Evolutionary conservation across 2,329 filamentous ascomycete genomes (phyloP).

Genomic region (Hymenoscyphus fraxineus): DNA sequence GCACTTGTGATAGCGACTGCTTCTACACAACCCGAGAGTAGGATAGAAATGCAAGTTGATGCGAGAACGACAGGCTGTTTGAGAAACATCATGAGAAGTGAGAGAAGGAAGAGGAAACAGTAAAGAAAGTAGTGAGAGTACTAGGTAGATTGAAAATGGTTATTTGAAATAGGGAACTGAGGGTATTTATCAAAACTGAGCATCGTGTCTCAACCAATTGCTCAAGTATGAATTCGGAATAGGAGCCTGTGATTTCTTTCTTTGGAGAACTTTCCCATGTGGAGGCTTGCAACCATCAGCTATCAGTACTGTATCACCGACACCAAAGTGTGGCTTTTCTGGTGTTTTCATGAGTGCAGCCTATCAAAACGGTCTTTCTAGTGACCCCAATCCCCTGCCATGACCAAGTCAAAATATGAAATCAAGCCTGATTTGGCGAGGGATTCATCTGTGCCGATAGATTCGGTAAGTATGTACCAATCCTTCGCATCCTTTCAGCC

Average conservation of each 20-base stretch:
- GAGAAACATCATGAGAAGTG: conserved; percentile 16
- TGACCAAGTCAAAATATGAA: background rate
- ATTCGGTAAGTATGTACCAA: background rate
- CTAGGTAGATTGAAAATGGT: background rate
- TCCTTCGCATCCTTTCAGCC: conserved; percentile 1
- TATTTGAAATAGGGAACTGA: background rate
- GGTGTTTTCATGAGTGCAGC: background rate
- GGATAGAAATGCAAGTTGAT: background rate
- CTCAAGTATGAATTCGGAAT: background rate
- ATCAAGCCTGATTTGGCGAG: background rate
- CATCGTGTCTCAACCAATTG: background rate
- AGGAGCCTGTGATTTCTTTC: background rate
- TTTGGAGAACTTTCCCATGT: background rate
- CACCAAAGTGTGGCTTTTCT: background rate
- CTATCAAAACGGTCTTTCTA: background rate
- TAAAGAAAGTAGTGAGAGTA: background rate
- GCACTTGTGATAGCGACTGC: conserved; percentile 4
- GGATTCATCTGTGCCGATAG: background rate
- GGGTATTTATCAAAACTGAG: background rate
- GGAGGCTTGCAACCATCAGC: background rate
- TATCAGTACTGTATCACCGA: background rate
- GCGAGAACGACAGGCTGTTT: background rate
- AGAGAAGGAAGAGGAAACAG: background rate
- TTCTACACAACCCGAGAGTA: background rate
- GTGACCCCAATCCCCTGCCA: background rate